Conservation (phyloP, 177 flowering plant species). For the Vitis hybrid region DNA sequence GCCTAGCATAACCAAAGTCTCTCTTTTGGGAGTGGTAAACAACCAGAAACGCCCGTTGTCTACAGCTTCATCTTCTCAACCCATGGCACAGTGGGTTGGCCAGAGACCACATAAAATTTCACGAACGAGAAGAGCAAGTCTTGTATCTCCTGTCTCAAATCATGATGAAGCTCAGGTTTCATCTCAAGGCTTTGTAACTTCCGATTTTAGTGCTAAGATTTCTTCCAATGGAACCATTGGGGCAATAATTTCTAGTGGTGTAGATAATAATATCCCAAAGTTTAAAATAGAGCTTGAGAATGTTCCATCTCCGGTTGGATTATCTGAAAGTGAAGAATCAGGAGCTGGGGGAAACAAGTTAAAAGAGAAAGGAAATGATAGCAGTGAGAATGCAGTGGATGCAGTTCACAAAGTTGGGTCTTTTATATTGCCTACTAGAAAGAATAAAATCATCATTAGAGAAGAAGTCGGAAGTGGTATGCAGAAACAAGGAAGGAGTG, state of each 20-base stretch:
- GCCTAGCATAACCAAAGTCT: slow-evolving; percentile 19
- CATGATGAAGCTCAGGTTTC: slow-evolving; percentile 49
- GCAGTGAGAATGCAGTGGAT: slow-evolving; percentile 19
- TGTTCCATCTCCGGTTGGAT: slow-evolving; percentile 52
- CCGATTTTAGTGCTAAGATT: slow-evolving; percentile 54
- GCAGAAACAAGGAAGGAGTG: slow-evolving; percentile 51
- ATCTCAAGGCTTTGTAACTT: slow-evolving; percentile 46
- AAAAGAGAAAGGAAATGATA: slow-evolving; percentile 36
- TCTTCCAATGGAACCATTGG: slow-evolving; percentile 37
- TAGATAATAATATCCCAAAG: slow-evolving; percentile 35
- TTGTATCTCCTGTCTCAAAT: slow-evolving; percentile 68
- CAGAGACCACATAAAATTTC: slow-evolving; percentile 80
- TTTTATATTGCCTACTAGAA: slow-evolving; percentile 25
- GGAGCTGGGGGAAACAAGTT: slow-evolving; percentile 63
- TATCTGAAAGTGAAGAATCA: slow-evolving; percentile 86
- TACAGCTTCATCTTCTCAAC: slow-evolving; percentile 65
- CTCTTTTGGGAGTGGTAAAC: slow-evolving; percentile 5
- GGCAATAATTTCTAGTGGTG: slow-evolving; percentile 29
- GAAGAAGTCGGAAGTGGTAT: slow-evolving; percentile 47
- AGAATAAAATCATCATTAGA: slow-evolving; percentile 32
- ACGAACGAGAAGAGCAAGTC: slow-evolving; percentile 69
- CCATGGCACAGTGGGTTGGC: slow-evolving; percentile 85
- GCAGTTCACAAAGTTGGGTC: slow-evolving; percentile 28
- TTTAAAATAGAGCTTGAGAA: slow-evolving; percentile 53
- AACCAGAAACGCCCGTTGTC: slow-evolving; percentile 51